Percentiles rank a stretch among this genome's conserved stretches.
Conservation (phyloP, 139 green algal genomes). For the Volvox reticuliferus region DNA sequence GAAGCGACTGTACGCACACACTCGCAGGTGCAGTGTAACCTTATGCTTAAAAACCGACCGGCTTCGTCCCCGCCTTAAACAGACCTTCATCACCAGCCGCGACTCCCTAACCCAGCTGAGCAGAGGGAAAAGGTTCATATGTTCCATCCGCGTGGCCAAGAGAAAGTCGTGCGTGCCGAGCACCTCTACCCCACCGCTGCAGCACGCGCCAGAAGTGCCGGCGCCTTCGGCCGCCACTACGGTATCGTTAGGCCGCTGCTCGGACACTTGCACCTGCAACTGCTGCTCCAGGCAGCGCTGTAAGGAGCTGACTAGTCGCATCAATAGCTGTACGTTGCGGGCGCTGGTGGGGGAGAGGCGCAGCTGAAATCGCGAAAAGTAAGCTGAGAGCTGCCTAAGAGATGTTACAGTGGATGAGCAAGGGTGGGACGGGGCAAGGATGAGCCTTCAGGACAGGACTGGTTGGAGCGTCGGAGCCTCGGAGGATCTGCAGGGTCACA, state of each 20-base stretch:
- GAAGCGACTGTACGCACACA: no score
- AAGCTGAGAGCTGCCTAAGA: slow-evolving; percentile 55
- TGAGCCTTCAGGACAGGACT: no score
- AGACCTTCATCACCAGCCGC: slow-evolving; percentile 91
- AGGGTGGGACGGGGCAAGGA: background rate
- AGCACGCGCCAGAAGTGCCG: background rate
- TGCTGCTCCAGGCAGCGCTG: background rate
- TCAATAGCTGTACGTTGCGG: slow-evolving; percentile 78
- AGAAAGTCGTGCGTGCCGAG: slow-evolving; percentile 29
- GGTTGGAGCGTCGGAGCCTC: no score
- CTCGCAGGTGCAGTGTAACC: no score
- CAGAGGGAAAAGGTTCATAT: slow-evolving; percentile 94
- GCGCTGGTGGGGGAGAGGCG: slow-evolving; percentile 81
- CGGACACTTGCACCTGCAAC: background rate
- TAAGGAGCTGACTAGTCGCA: slow-evolving; percentile 51
- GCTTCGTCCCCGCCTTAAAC: no score
- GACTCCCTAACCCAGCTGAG: slow-evolving; percentile 80
- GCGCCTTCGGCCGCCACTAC: no score
- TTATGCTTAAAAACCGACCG: no score
- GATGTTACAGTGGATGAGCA: background rate
- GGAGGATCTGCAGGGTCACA: no score
- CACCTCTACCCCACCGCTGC: background rate
- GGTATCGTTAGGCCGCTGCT: background rate
- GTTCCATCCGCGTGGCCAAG: slow-evolving; percentile 71
- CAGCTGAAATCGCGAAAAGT: slow-evolving; percentile 82